Base-by-base conservation (phyloP, 2,329 filamentous ascomycete species). In the Aspergillus aculeatinus region DNA sequence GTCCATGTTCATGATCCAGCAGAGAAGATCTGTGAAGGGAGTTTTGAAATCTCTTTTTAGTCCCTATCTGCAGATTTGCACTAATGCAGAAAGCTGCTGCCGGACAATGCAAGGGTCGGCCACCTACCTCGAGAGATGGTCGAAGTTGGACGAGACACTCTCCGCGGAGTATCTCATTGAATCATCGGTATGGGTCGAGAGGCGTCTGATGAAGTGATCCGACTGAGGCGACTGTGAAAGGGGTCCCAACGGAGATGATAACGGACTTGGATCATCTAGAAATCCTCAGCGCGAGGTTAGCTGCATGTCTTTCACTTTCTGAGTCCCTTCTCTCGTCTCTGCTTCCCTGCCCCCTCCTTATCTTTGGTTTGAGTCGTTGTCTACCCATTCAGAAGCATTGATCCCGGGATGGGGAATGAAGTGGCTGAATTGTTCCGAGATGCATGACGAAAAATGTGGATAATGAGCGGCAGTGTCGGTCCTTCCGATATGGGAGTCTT, bases 1-100 rank as follows among this genome's bases (percentile, higher is more conserved):
- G 80, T 68, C 91, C 91, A 82, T 95, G 90, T 72, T 96, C 92
- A 78, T 94, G 91, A 77, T 94, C 92, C 74, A 96, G 85, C 73
- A 96, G 85, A 71, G 92, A 87, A 71, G 91, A 91, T 81, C 91
- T 96, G 60, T 60, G 60, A 42, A 55, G 48, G 42, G 53, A 48
- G 60, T 52, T 63, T 55, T 62, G 60, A 60, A 61, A 50, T 48
- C 56, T 59, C 52, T 60, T 59, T 52, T 61, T 57, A 67, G 65
- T 59, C 55, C 54, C 57, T 54, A 55, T 51, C 54, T 42, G 29
- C 33, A 44, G 47, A 21, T 25, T 55, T 48, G 53, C 44, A 31
- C 53, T 35, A 55, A 55, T 48, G 53, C 53, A 48, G 47, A 48
- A 31, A 19, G 25, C 16, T 33, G 47, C 16, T 44, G 39, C 39